Conservation (phyloP, 2,329 filamentous ascomycete genomes). For the Colletotrichum sp. region DNA sequence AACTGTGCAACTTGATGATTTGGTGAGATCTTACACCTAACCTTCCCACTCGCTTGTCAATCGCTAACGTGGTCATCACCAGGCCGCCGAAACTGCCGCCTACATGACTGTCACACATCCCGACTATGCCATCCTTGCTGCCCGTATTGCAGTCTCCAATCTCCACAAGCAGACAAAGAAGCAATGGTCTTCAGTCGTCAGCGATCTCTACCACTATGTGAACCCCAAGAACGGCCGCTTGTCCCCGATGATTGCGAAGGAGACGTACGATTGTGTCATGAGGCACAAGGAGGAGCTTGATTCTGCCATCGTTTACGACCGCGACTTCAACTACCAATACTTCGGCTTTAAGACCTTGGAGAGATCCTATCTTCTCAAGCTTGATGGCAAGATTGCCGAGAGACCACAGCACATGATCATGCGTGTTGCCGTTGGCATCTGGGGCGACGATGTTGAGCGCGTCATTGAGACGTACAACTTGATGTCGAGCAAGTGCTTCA, state of each 20-base stretch:
- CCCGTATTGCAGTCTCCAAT: constrained; percentile 98
- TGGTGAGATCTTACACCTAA: constrained; percentile 66
- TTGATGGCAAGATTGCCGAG: constrained; percentile 95
- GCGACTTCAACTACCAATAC: constrained; percentile 99
- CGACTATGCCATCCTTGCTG: constrained; percentile 97
- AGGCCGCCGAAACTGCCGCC: constrained; percentile 98
- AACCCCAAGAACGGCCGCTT: constrained; percentile 87
- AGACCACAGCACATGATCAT: constrained; percentile 99
- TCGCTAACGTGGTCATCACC: constrained; percentile 25
- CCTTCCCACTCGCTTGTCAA: background rate
- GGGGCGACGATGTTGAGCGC: constrained; percentile 92
- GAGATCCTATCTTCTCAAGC: constrained; percentile 94
- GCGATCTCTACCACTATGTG: constrained; percentile 92
- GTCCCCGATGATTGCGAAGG: constrained; percentile 93
- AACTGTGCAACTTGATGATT: constrained; percentile 93
- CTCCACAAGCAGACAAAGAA: constrained; percentile 99
- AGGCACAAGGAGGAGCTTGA: constrained; percentile 96
- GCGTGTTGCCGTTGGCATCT: constrained; percentile 97
- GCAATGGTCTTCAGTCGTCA: constrained; percentile 95
- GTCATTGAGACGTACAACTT: constrained; percentile 98
- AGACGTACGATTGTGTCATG: constrained; percentile 93
- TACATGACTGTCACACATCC: constrained; percentile 99
- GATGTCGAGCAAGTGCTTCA: constrained; percentile 99
- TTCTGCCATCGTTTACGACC: constrained; percentile 98
- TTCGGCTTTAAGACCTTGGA: constrained; percentile 99